These are phyloP conservation scores for Neoboletus subvelutipes DNA, from an alignment of 768 basidiomycete species.

Conservation along the genomic window DNA sequence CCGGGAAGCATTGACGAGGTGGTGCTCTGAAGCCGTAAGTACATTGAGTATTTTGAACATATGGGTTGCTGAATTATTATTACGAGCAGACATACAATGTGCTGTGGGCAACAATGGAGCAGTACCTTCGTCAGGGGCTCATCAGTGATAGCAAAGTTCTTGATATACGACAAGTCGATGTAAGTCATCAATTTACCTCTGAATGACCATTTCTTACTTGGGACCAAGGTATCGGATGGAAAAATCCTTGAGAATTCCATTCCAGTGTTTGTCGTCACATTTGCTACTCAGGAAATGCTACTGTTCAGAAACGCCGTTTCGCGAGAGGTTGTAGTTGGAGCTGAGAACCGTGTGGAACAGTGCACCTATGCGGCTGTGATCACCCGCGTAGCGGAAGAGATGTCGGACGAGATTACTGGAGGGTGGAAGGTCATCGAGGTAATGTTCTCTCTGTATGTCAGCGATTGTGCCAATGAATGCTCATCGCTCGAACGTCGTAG, in stretches of 20 bases:
- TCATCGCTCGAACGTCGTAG: conserved; percentile 26
- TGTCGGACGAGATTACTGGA: conserved; percentile 90
- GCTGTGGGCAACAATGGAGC: conserved; percentile 97
- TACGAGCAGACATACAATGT: conserved; percentile 84
- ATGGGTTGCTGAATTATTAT: not conserved
- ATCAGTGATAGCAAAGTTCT: conserved; percentile 92
- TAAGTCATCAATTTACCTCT: conserved; percentile 39
- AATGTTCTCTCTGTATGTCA: conserved; percentile 23
- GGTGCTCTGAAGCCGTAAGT: conserved; percentile 95
- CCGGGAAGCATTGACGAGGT: conserved; percentile 76
- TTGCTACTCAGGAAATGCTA: conserved; percentile 91
- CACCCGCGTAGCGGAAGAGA: conserved; percentile 83
- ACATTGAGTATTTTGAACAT: not conserved
- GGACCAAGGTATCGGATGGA: conserved; percentile 67
- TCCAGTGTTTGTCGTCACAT: conserved; percentile 89
- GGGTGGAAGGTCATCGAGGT: conserved; percentile 99
- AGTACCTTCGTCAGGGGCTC: conserved; percentile 86
- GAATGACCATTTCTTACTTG: conserved; percentile 3
- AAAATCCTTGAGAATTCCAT: conserved; percentile 89
- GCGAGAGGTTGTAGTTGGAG: conserved; percentile 81
- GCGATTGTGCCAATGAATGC: not conserved
- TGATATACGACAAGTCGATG: conserved; percentile 97
- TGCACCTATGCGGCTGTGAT: conserved; percentile 91
- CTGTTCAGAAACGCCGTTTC: conserved; percentile 90
- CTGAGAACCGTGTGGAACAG: conserved; percentile 89